Conservation (phyloP, 441 rosid genomes). For the Hura crepitans region DNA sequence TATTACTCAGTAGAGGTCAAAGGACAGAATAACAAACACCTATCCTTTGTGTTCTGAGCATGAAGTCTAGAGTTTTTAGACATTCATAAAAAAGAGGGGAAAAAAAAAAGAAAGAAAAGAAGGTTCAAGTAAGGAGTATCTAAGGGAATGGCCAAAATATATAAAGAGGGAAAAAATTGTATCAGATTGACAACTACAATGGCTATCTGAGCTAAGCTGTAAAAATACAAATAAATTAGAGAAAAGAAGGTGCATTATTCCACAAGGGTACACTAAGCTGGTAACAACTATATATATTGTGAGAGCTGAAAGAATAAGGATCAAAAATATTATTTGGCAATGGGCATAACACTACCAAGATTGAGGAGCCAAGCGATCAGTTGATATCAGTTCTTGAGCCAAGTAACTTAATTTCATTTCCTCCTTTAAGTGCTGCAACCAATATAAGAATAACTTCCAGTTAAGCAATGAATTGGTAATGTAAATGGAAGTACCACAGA, state of each 20-base stretch:
- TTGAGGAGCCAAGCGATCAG: slow-evolving; percentile 93
- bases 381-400: slow-evolving; percentile 81
- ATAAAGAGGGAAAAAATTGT: not conserved
- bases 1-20: not conserved
- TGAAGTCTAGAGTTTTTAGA: not conserved
- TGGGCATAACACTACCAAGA: slow-evolving; percentile 56
- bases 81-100: no score
- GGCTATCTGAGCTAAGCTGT: not conserved
- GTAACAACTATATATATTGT: not conserved
- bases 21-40: not conserved
- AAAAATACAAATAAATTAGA: not conserved
- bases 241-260: not conserved
- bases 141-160: not conserved
- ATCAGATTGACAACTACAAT: not conserved
- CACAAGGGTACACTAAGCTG: not conserved
- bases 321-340: slow-evolving; percentile 7
- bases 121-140: not conserved
- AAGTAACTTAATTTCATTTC: slow-evolving; percentile 93
- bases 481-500: slow-evolving; percentile 12
- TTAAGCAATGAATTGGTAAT: slow-evolving; percentile 12
- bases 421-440: slow-evolving; percentile 89
- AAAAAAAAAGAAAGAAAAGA: no score
- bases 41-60: not conserved
- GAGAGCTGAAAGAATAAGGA: not conserved
- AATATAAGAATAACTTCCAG: slow-evolving; percentile 14